Percentiles rank a stretch among this genome's conserved stretches.
Conservation (phyloP, 352 stramenopile species). For the Nothophytophthora sp. region DNA sequence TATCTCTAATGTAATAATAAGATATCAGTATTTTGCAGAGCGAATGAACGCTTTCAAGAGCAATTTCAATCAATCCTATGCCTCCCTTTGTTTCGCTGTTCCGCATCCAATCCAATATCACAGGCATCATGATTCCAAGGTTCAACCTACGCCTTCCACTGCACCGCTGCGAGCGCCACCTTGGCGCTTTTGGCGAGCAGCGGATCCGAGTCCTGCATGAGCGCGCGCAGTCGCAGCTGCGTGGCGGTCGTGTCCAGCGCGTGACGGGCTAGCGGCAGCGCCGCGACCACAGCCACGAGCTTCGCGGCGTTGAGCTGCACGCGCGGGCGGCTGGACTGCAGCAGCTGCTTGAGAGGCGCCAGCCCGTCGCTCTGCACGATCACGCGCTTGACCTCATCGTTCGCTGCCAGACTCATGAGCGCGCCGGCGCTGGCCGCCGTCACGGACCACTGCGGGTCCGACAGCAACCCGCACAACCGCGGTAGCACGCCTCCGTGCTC, state of each 20-base stretch:
- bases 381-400: constrained; percentile 71
- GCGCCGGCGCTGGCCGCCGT: constrained; percentile 49
- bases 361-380: constrained; percentile 55
- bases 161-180: constrained; percentile 49
- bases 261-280: constrained; percentile 50
- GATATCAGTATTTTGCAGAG: no score
- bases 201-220: constrained; percentile 45
- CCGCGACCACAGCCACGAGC: constrained; percentile 57
- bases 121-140: no score
- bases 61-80: no score
- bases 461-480: constrained; percentile 57
- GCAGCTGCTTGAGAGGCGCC: constrained; percentile 52
- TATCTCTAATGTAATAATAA: no score
- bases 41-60: no score
- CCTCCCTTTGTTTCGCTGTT: no score
- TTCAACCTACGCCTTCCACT: constrained; percentile 53
- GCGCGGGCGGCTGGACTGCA: constrained; percentile 55
- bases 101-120: no score
- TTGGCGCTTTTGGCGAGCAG: constrained; percentile 63
- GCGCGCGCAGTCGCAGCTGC: constrained; percentile 46
- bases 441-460: constrained; percentile 58
- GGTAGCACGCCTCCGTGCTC: constrained; percentile 50
- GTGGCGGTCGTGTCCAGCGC: constrained; percentile 53
- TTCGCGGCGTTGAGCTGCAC: constrained; percentile 74
- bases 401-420: constrained; percentile 63